Evolutionary conservation across 345 rosid genomes (phyloP).

Genomic region (Cochlearia excelsa): DNA sequence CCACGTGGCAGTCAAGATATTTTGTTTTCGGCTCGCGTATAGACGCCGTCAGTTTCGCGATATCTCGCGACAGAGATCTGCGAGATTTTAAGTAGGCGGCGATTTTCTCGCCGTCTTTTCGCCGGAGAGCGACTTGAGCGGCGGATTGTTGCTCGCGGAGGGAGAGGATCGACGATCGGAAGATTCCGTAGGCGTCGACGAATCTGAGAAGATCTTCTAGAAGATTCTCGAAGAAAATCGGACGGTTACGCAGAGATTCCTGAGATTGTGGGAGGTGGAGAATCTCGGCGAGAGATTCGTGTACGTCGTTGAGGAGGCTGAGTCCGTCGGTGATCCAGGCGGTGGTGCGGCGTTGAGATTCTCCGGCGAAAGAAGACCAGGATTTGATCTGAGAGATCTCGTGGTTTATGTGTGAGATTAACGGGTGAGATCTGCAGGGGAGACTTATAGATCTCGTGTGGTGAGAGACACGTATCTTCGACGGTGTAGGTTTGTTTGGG

Average conservation of each 20-base stretch:
- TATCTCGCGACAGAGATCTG: conserved; percentile 23
- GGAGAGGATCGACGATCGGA: conserved; percentile 31
- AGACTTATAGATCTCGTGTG: conserved; percentile 41
- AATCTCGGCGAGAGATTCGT: conserved; percentile 35
- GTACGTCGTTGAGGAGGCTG: conserved; percentile 35
- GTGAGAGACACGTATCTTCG: conserved; percentile 40
- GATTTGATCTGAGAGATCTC: conserved; percentile 40
- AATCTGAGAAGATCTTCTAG: conserved; percentile 36
- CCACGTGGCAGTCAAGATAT: conserved; percentile 20
- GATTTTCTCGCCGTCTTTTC: conserved; percentile 33
- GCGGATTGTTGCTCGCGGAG: conserved; percentile 39
- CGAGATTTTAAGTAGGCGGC: conserved; percentile 28
- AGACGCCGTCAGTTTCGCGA: conserved; percentile 27
- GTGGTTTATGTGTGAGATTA: conserved; percentile 40
- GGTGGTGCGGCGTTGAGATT: conserved; percentile 24
- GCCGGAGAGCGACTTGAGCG: conserved; percentile 37
- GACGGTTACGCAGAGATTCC: conserved; percentile 36
- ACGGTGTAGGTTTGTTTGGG: conserved; percentile 31
- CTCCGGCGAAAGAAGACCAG: conserved; percentile 33
- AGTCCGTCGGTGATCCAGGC: conserved; percentile 37
- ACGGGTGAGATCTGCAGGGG: conserved; percentile 34
- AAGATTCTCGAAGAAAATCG: conserved; percentile 37
- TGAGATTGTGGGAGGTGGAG: conserved; percentile 39
- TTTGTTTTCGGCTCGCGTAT: conserved; percentile 31
- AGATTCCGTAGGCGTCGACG: conserved; percentile 42